Percentiles rank a stretch among this genome's conserved stretches.
phyloP scores from a whole-genome alignment of 306 rosid species.

The Rosa persica region DNA sequence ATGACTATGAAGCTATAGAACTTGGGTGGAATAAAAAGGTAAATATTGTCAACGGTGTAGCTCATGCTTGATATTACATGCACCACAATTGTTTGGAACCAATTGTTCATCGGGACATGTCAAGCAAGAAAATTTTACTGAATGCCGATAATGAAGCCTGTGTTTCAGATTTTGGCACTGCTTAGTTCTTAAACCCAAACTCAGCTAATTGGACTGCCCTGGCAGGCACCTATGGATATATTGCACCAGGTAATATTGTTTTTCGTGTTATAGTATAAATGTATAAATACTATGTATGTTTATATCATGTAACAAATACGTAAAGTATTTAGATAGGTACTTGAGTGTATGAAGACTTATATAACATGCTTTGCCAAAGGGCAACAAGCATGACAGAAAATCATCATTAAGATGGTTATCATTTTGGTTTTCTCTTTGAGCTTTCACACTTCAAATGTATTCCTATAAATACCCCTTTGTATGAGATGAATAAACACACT shows the following conservation, averaged over 20 bases:
- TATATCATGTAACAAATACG: too few relatives aligned
- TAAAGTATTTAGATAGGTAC: too few relatives aligned
- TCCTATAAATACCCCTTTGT: too few relatives aligned
- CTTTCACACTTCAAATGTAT: too few relatives aligned
- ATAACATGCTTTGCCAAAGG: too few relatives aligned
- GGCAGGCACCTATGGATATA: constrained; percentile 4
- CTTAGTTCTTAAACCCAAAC: not conserved
- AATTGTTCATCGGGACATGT: not conserved
- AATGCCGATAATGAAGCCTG: not conserved
- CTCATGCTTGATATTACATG: constrained; percentile 19
- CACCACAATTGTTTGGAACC: constrained; percentile 1
- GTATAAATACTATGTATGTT: too few relatives aligned
- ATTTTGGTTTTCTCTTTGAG: too few relatives aligned
- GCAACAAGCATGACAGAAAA: too few relatives aligned
- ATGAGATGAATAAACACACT: too few relatives aligned
- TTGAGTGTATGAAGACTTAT: too few relatives aligned
- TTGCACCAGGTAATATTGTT: not conserved
- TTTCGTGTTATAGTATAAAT: too few relatives aligned
- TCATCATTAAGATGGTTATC: too few relatives aligned
- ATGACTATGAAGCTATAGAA: constrained; percentile 8
- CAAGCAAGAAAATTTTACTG: not conserved
- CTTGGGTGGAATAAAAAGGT: not conserved
- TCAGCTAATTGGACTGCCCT: not conserved
- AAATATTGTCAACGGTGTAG: not conserved
- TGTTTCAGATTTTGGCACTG: constrained; percentile 2